These are phyloP conservation scores for Epichloe coenophiala DNA, from an alignment of 2,329 filamentous ascomycete species.

Conservation along the genomic window DNA sequence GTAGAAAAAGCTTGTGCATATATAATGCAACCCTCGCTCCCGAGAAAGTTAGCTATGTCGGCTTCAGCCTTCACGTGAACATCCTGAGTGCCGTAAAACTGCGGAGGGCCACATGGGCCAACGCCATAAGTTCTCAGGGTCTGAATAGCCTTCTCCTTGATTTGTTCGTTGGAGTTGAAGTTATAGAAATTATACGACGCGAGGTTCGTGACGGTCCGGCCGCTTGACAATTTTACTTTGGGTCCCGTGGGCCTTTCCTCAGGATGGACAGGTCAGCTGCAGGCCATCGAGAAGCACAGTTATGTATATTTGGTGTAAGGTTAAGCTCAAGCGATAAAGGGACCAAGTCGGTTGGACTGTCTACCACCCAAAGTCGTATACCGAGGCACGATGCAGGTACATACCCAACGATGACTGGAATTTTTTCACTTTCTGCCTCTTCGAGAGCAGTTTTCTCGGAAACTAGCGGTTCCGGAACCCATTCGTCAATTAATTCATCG, in stretches of 20 bases:
- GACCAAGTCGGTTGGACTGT: background rate
- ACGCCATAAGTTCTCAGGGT: constrained; percentile 92
- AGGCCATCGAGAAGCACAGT: background rate
- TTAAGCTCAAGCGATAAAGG: background rate
- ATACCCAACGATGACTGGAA: constrained; percentile 81
- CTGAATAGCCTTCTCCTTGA: constrained; percentile 91
- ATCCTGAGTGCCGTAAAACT: constrained; percentile 97
- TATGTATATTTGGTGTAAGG: background rate
- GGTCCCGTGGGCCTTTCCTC: constrained; percentile 64
- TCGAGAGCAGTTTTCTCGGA: constrained; percentile 60
- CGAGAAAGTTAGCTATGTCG: constrained; percentile 82
- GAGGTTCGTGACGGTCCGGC: constrained; percentile 83
- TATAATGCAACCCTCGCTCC: constrained; percentile 79
- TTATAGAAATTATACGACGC: constrained; percentile 98
- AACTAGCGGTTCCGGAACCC: constrained; percentile 88
- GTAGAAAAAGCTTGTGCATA: constrained; percentile 95
- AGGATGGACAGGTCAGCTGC: background rate
- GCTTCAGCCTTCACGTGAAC: constrained; percentile 95
- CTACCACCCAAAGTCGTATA: background rate
- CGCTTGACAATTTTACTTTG: constrained; percentile 76
- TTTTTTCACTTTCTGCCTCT: constrained; percentile 67
- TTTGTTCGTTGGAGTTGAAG: constrained; percentile 78
- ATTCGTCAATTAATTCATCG: constrained; percentile 91
- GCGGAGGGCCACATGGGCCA: constrained; percentile 88
- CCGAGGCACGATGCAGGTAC: constrained; percentile 1